These are phyloP conservation scores for Bimuria novae-zelandiae DNA, from an alignment of 2,329 filamentous ascomycete species.

Conservation along the genomic window DNA sequence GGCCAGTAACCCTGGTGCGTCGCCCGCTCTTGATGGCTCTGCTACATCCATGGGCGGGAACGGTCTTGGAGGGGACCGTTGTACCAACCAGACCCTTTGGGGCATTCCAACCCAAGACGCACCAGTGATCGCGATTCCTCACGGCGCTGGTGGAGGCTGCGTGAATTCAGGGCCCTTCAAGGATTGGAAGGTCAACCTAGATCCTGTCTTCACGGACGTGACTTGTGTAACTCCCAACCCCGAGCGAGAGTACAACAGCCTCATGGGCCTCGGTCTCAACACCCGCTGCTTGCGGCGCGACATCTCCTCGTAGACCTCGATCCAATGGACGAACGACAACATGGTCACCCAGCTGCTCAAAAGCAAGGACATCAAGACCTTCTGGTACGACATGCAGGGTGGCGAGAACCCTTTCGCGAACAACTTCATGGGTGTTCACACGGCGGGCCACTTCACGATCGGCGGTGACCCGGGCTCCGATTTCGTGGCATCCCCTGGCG, in stretches of 20 bases:
- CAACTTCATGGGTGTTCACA: neutral
- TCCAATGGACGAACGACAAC: conserved; percentile 33
- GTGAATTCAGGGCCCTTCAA: conserved; percentile 57
- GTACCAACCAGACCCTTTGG: conserved; percentile 16
- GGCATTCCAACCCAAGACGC: conserved; percentile 26
- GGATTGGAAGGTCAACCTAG: conserved; percentile 51
- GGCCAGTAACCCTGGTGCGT: conserved; percentile 42
- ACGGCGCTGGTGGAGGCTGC: conserved; percentile 60
- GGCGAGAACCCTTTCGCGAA: neutral
- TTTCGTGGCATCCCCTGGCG: neutral
- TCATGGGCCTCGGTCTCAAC: conserved; percentile 30
- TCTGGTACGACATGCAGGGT: neutral
- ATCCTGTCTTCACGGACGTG: conserved; percentile 52
- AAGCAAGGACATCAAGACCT: neutral
- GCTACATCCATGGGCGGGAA: conserved; percentile 53
- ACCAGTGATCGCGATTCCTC: conserved; percentile 46
- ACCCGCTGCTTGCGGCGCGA: conserved; percentile 46
- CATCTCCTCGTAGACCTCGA: conserved; percentile 34
- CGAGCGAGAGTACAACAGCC: conserved; percentile 30
- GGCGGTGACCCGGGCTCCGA: neutral
- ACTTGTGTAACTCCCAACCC: conserved; percentile 30
- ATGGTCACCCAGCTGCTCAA: neutral
- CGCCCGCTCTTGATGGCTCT: conserved; percentile 60
- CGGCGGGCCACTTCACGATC: neutral
- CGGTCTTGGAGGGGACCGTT: conserved; percentile 35